Conservation (phyloP, 2,329 filamentous ascomycete species). For the Penicillium verrucosum region DNA sequence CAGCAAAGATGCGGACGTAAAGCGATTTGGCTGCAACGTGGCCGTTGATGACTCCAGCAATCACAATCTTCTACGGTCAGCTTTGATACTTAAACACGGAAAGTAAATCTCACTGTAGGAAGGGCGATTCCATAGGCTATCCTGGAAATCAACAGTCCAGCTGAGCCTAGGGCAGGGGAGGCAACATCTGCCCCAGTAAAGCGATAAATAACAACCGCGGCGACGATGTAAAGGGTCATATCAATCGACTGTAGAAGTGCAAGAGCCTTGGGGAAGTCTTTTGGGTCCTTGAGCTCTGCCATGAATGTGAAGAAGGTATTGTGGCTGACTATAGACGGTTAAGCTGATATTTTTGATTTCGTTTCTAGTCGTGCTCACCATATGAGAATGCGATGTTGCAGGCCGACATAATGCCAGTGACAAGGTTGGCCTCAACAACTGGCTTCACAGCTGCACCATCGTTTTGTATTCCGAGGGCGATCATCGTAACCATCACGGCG, state of each 20-base stretch:
- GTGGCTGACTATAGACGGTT: conserved; percentile 45
- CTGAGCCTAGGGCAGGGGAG: conserved; percentile 63
- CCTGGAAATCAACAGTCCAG: conserved; percentile 54
- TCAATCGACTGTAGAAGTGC: conserved; percentile 57
- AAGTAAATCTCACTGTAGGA: conserved; percentile 49
- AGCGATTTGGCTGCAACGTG: conserved; percentile 63
- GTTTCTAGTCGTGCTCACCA: not conserved
- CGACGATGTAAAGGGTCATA: conserved; percentile 60
- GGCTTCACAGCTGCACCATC: conserved; percentile 23
- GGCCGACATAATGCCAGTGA: not conserved
- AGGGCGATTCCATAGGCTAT: conserved; percentile 64
- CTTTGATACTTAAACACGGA: not conserved
- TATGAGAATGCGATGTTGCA: conserved; percentile 1
- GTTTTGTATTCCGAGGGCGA: conserved; percentile 52
- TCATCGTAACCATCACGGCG: conserved; percentile 5
- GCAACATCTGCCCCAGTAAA: conserved; percentile 59
- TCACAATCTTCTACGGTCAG: conserved; percentile 49
- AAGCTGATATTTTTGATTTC: not conserved
- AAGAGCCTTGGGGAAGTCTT: conserved; percentile 60
- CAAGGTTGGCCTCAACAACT: not conserved
- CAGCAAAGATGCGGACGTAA: conserved; percentile 59
- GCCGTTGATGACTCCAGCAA: conserved; percentile 66
- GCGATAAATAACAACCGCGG: conserved; percentile 64
- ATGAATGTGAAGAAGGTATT: conserved; percentile 66
- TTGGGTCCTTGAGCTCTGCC: conserved; percentile 58